Conservation (phyloP, 148 eudicot species). For the Vaccinium darrowii region DNA sequence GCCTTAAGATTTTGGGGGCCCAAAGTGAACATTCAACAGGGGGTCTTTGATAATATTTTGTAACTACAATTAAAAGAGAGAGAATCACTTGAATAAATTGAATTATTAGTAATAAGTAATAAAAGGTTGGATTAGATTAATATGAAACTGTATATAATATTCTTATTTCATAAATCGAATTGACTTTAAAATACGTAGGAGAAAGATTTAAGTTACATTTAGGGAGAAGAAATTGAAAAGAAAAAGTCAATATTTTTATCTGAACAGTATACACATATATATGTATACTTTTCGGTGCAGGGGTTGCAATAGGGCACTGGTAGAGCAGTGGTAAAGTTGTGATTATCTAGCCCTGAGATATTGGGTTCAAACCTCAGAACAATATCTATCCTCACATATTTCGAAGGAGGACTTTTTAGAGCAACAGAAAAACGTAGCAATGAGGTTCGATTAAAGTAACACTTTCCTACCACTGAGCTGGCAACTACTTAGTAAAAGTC, state of each 20-base stretch:
- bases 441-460: background rate
- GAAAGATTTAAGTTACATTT: background rate
- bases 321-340: background rate
- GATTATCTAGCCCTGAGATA: background rate
- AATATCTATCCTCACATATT: background rate
- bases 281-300: background rate
- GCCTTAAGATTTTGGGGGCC: background rate
- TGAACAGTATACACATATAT: background rate
- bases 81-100: background rate
- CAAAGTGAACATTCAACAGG: background rate
- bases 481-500: background rate
- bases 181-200: background rate
- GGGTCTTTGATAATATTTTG: background rate
- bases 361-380: background rate
- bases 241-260: background rate
- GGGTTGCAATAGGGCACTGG: background rate
- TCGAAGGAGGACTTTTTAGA: background rate
- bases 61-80: background rate
- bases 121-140: background rate
- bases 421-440: background rate
- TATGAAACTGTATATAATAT: background rate
- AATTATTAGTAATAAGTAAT: background rate
- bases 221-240: background rate
- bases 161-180: background rate
- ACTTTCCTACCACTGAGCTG: background rate